A percentile compares a stretch with the other conserved stretches of the same genome.
phyloP scores from a whole-genome alignment of 2,329 filamentous ascomycete genomes.

The Albophoma yamanashiensis region DNA sequence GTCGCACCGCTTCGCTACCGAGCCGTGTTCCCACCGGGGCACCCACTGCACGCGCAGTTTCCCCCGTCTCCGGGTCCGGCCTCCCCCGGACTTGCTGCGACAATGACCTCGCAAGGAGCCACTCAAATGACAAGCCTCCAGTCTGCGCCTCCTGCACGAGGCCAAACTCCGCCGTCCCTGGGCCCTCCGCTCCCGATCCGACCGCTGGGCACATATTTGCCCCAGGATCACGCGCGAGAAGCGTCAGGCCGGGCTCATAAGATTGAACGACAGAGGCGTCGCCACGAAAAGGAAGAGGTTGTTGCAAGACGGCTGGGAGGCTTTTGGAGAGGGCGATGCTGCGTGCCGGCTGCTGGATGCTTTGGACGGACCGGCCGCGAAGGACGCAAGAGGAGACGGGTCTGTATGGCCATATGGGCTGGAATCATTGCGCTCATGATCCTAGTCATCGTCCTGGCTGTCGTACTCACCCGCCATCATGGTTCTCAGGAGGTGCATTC shows the following conservation, averaged over 20 bases:
- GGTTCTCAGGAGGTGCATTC: slow-evolving; percentile 21
- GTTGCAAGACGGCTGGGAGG: slow-evolving; percentile 45
- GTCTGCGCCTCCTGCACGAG: slow-evolving; percentile 29
- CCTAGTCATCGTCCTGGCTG: slow-evolving; percentile 45
- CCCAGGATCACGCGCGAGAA: slow-evolving; percentile 30
- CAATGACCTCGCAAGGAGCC: slow-evolving; percentile 51
- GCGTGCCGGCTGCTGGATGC: slow-evolving; percentile 51
- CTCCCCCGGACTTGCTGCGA: slow-evolving; percentile 50
- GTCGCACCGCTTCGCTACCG: slow-evolving; percentile 35
- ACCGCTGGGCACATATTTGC: slow-evolving; percentile 32
- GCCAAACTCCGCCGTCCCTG: slow-evolving; percentile 8
- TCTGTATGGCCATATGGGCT: slow-evolving; percentile 43
- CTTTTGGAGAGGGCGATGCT: slow-evolving; percentile 56
- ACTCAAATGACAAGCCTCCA: slow-evolving; percentile 51
- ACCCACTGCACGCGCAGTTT: slow-evolving; percentile 33
- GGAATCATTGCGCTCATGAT: slow-evolving; percentile 44
- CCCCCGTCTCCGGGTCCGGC: slow-evolving; percentile 49
- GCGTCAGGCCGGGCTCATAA: slow-evolving; percentile 30
- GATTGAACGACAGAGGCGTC: slow-evolving; percentile 40
- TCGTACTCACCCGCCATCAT: slow-evolving; percentile 34
- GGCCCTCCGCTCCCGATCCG: slow-evolving; percentile 28
- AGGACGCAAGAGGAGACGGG: slow-evolving; percentile 50
- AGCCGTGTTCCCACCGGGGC: slow-evolving; percentile 46
- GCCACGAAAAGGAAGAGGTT: slow-evolving; percentile 56
- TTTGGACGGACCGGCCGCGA: slow-evolving; percentile 54